Evolutionary conservation across 106 monocot species (phyloP).

Genomic region (Dioscorea alata): DNA sequence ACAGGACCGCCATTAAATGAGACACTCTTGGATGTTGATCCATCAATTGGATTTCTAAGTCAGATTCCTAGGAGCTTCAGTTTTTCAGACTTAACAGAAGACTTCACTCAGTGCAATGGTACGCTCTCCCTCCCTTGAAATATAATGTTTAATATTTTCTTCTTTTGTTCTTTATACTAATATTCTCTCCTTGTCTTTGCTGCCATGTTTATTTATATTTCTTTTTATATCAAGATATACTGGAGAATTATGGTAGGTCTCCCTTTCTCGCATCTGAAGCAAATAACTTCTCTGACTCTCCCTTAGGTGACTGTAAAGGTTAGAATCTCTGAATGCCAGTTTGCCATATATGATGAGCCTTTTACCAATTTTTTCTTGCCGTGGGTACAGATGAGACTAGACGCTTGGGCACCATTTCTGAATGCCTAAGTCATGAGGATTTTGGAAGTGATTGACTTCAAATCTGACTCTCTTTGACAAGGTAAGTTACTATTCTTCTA

Average conservation of each 20-base stretch:
- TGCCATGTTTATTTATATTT: not conserved
- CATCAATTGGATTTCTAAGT: constrained; percentile 69
- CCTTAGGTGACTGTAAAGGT: constrained; percentile 46
- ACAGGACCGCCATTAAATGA: constrained; percentile 50
- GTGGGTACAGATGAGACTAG: constrained; percentile 47
- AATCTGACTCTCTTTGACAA: not conserved
- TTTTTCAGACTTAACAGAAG: constrained; percentile 87
- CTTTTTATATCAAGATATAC: constrained; percentile 46
- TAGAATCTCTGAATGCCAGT: constrained; percentile 1
- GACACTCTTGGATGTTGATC: constrained; percentile 58
- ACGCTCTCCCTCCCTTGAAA: not conserved
- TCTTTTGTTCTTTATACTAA: not conserved
- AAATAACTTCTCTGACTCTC: constrained; percentile 56
- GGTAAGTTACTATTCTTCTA: not conserved
- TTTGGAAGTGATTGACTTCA: constrained; percentile 68
- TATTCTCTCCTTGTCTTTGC: not conserved
- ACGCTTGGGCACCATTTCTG: constrained; percentile 74
- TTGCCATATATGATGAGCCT: not conserved
- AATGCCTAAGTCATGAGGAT: constrained; percentile 72
- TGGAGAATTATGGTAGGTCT: constrained; percentile 79
- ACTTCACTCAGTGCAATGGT: constrained; percentile 76
- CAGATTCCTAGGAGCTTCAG: constrained; percentile 90
- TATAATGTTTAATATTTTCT: not conserved
- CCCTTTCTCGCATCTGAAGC: constrained; percentile 63
- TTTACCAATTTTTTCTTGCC: constrained; percentile 8